Evolutionary conservation across 1,284 basidiomycete genomes (phyloP).

Genomic region (Ganoderma leucocontextum): DNA sequence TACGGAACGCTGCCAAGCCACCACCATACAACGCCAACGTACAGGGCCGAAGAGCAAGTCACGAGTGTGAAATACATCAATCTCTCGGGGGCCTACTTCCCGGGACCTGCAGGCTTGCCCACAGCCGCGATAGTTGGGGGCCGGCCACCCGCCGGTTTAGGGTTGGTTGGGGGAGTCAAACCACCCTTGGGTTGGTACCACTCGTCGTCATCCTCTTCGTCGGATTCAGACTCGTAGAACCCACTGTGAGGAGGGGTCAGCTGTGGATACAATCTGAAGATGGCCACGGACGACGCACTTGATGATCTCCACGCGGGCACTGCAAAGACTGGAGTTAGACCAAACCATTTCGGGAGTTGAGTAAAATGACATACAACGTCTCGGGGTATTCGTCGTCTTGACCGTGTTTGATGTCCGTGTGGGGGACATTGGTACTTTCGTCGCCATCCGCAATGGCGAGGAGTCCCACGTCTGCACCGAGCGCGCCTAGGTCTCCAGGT

Average conservation of each 20-base stretch:
- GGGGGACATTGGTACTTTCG: neutral
- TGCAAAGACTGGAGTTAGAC: neutral
- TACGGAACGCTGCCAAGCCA: neutral
- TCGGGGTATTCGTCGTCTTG: neutral
- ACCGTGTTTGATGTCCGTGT: neutral
- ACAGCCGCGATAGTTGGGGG: neutral
- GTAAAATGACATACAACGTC: neutral
- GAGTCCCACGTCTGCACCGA: neutral
- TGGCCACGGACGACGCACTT: neutral
- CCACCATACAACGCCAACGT: neutral
- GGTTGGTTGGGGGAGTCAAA: neutral
- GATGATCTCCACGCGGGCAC: neutral
- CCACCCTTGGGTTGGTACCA: constrained; percentile 1
- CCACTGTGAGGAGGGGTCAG: neutral
- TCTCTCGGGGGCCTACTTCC: neutral
- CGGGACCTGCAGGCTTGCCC: neutral
- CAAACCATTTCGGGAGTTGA: neutral
- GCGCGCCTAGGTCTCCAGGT: neutral
- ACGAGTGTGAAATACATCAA: neutral
- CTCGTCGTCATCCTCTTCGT: neutral
- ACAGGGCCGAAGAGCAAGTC: neutral
- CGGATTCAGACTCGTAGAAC: neutral
- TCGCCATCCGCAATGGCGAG: neutral
- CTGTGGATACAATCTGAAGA: neutral
- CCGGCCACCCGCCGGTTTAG: neutral